Percentiles rank a stretch among this genome's conserved stretches.
These are phyloP conservation scores for Capsicum baccatum DNA, from an alignment of 257 asterid species.

Conservation along the genomic window DNA sequence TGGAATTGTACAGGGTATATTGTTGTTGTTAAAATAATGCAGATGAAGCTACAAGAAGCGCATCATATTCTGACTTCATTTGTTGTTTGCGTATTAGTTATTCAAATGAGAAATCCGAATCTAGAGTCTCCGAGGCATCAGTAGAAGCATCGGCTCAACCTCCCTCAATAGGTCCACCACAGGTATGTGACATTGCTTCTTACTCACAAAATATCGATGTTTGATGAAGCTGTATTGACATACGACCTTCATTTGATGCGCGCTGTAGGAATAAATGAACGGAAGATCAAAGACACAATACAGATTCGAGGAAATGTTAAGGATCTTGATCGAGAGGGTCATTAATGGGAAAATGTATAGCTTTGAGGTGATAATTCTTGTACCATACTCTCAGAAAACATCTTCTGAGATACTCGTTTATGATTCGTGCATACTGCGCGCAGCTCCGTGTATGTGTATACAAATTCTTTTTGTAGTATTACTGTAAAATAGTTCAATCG, in stretches of 20 bases:
- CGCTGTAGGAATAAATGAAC: slow-evolving; percentile 40
- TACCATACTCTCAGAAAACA: background rate
- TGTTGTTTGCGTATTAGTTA: slow-evolving; percentile 45
- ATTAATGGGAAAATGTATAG: background rate
- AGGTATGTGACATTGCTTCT: slow-evolving; percentile 44
- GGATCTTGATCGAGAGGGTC: background rate
- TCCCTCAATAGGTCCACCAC: slow-evolving; percentile 44
- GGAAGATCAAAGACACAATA: slow-evolving; percentile 23
- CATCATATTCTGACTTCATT: slow-evolving; percentile 10
- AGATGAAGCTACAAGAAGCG: background rate
- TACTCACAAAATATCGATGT: background rate
- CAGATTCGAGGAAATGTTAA: slow-evolving; percentile 19
- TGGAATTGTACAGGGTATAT: too few relatives aligned
- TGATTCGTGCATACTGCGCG: background rate
- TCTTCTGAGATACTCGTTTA: slow-evolving; percentile 18
- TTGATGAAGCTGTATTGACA: slow-evolving; percentile 9
- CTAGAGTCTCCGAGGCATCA: slow-evolving; percentile 62
- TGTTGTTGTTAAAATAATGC: background rate
- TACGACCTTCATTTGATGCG: background rate
- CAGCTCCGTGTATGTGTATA: background rate
- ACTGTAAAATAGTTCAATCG: slow-evolving; percentile 27
- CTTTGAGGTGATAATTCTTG: slow-evolving; percentile 19
- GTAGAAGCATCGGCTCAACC: slow-evolving; percentile 52
- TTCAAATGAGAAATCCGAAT: slow-evolving; percentile 89
- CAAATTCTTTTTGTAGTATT: slow-evolving; percentile 9